Evolutionary conservation across 2,329 filamentous ascomycete genomes (phyloP), one percentile per base, ranked within the genome.

Genomic region (Thelonectria discophora): DNA sequence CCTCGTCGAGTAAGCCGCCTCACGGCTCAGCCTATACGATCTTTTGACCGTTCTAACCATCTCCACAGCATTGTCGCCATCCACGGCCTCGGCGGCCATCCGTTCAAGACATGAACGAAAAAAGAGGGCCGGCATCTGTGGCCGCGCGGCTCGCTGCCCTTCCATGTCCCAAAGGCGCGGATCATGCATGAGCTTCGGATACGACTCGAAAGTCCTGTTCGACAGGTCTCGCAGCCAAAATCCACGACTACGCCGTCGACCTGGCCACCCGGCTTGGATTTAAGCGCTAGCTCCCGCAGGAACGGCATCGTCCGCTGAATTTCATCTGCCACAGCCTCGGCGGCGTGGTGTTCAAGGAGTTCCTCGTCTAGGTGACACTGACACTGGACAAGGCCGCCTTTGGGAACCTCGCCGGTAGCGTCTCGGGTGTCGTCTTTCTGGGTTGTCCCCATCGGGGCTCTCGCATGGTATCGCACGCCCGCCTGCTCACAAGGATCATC

Each of bases 301-400:
- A 27, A 21, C 12, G 27, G 15, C 7, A 12, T 12, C 69, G 69
- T 11, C 53, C 65, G 1, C 59, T 73, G 18, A 67, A 73, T 3
- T 74, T 74, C 46, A 51, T 74, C 8, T 72, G 68, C 47, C 71
- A 74, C 37, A 74, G 72, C 39, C 67, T 74, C 21, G 72, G 73
- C 9, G 71, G 72, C 2, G 70, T 74, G 18, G 69, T 74, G 34
- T 71, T 57, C 63, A 73, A 72, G 58, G 66, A 73, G 67, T 71
- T 72, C 27, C 13, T 61, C 48, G 6, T 17, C 51, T 5, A 32
- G 11, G n/a, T 18, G n/a, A 39, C 12, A 11, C 20, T 18, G n/a
- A 39, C 12, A 11, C 20, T 12, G 4, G 21, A 42, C 10, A 3
- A 24, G 21, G 21, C 21, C 21, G 10, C 21, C 20, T 65, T 64